phyloP scores from a whole-genome alignment of 176 grass and related monocot species.

The Juncus effusus region DNA sequence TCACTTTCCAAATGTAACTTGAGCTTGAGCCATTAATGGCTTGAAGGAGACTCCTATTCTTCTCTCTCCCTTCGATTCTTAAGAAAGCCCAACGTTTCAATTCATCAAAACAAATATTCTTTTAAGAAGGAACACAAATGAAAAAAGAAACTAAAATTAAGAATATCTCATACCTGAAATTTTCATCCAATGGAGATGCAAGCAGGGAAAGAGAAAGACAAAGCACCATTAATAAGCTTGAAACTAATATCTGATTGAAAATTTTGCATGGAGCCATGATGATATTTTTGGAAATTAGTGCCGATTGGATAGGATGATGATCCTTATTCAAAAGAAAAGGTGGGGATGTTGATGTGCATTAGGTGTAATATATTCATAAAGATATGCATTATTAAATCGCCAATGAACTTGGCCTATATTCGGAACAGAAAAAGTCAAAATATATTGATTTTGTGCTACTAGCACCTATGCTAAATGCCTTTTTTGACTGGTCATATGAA shows the following conservation, averaged over 20 bases:
- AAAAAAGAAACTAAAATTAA: not conserved
- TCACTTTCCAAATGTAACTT: conserved; percentile 22
- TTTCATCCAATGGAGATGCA: conserved; percentile 1
- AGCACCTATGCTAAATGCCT: too few relatives aligned
- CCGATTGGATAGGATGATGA: too few relatives aligned
- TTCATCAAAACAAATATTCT: conserved; percentile 1
- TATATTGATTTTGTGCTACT: too few relatives aligned
- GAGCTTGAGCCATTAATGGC: conserved; percentile 14
- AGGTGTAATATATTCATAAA: too few relatives aligned
- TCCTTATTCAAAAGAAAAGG: too few relatives aligned
- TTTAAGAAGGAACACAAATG: not conserved
- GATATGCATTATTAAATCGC: not conserved
- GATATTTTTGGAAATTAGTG: not conserved
- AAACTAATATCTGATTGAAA: not conserved
- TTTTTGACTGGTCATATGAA: too few relatives aligned
- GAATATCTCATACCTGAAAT: not conserved
- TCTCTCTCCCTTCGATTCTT: conserved; percentile 7
- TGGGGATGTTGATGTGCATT: too few relatives aligned
- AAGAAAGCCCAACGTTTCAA: not conserved
- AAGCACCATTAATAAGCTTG: not conserved
- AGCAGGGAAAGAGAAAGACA: conserved; percentile 4
- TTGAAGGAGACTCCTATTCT: conserved; percentile 7
- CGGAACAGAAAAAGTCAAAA: too few relatives aligned
- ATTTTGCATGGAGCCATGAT: conserved; percentile 9
- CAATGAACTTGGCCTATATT: not conserved